Conservation (phyloP, 2,329 filamentous ascomycete species). For the Neonectria hederae region DNA sequence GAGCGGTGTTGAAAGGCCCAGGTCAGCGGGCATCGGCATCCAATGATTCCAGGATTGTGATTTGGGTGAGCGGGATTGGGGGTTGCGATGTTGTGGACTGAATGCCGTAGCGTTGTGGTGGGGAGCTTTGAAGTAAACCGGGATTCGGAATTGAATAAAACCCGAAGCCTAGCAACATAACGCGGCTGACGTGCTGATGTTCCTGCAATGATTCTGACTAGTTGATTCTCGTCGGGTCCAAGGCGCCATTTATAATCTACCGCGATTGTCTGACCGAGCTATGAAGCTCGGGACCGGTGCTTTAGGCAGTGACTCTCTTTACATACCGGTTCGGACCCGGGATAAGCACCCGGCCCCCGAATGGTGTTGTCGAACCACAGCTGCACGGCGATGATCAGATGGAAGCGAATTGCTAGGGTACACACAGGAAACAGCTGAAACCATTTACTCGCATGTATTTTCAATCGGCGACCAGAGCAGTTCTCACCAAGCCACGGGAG, state of each 20-base stretch:
- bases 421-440: not conserved
- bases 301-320: not conserved
- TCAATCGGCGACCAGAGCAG: not conserved
- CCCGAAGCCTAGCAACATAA: slow-evolving; percentile 4
- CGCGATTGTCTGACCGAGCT: not conserved
- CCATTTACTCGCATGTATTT: not conserved
- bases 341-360: not conserved
- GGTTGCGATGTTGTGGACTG: slow-evolving; percentile 11
- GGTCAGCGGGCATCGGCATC: slow-evolving; percentile 11
- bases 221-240: not conserved
- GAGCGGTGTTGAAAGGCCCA: slow-evolving; percentile 5
- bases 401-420: not conserved
- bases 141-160: slow-evolving; percentile 23
- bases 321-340: not conserved
- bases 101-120: slow-evolving; percentile 20
- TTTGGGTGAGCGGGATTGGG: slow-evolving; percentile 25
- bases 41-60: slow-evolving; percentile 3
- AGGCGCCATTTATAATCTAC: not conserved
- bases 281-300: not conserved
- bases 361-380: not conserved
- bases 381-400: too few relatives aligned
- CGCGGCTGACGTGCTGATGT: slow-evolving; percentile 2
- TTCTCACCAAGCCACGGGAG: not conserved
- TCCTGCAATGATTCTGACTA: not conserved
- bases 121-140: not conserved